Evolutionary conservation across 2,329 filamentous ascomycete genomes (phyloP).

Genomic region (Hypomyces rosellus): DNA sequence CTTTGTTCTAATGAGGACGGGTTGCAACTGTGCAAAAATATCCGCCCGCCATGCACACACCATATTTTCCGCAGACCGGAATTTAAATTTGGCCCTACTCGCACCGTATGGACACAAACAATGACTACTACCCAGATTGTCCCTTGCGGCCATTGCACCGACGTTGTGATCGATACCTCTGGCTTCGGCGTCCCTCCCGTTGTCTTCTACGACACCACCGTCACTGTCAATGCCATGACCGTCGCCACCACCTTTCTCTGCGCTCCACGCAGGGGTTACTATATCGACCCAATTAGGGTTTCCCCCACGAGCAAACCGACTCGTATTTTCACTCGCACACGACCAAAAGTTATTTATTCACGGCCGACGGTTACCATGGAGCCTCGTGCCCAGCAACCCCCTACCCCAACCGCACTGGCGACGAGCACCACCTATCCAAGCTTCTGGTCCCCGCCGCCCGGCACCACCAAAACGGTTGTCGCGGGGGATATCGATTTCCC

Average conservation of each 20-base stretch:
- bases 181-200: slow-evolving; percentile 16
- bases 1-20: too few relatives aligned
- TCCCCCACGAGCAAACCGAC: not conserved
- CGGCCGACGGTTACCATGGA: not conserved
- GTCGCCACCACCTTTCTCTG: slow-evolving; percentile 13
- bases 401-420: not conserved
- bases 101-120: slow-evolving; percentile 22
- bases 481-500: not conserved
- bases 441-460: slow-evolving; percentile 1
- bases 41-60: too few relatives aligned
- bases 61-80: not conserved
- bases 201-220: slow-evolving; percentile 17
- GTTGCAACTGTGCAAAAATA: too few relatives aligned
- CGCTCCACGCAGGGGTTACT: not conserved
- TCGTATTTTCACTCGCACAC: not conserved
- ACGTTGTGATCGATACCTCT: slow-evolving; percentile 5
- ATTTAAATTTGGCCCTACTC: slow-evolving; percentile 16
- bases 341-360: not conserved
- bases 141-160: slow-evolving; percentile 22
- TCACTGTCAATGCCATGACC: slow-evolving; percentile 12
- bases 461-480: not conserved
- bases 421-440: not conserved
- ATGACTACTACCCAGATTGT: slow-evolving; percentile 16
- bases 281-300: not conserved
- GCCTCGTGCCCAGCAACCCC: not conserved